Evolutionary conservation across 1,139 yeast genomes (phyloP).

Genomic region (Hyphopichia burtonii): DNA sequence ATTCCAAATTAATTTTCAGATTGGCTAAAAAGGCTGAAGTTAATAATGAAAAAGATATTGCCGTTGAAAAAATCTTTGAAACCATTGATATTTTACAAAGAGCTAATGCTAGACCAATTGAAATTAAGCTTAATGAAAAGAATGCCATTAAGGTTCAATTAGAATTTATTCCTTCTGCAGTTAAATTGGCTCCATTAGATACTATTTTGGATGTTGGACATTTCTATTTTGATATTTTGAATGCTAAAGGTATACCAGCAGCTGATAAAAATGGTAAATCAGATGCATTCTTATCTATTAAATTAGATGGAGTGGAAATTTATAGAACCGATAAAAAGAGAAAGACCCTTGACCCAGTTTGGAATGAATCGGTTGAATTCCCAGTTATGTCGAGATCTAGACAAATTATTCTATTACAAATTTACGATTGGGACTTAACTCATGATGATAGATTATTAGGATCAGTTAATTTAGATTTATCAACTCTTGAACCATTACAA

Average conservation of each 20-base stretch:
- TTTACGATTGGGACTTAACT: conserved; percentile 76
- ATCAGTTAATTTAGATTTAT: conserved; percentile 46
- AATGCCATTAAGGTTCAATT: conserved; percentile 48
- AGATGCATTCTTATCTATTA: conserved; percentile 61
- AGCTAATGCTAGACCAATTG: conserved; percentile 46
- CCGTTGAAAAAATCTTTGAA: conserved; percentile 46
- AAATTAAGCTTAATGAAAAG: conserved; percentile 43
- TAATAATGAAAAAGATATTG: conserved; percentile 44
- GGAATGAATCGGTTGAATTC: conserved; percentile 63
- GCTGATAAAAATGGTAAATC: conserved; percentile 89
- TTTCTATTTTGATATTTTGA: conserved; percentile 52
- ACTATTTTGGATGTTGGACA: conserved; percentile 67
- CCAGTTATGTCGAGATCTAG: conserved; percentile 65
- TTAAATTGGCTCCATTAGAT: conserved; percentile 55
- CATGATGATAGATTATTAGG: conserved; percentile 67
- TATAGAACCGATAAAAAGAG: conserved; percentile 60
- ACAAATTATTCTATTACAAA: conserved; percentile 45
- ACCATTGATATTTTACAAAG: conserved; percentile 54
- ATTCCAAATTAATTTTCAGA: conserved; percentile 58
- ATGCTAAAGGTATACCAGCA: conserved; percentile 52
- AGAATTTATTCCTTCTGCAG: conserved; percentile 60
- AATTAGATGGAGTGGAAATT: conserved; percentile 52
- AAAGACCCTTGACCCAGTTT: conserved; percentile 65
- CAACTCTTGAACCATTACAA: conserved; percentile 44
- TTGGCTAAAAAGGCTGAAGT: conserved; percentile 52